Evolutionary conservation across 2,329 filamentous ascomycete species (phyloP).

Genomic region (Ophiostoma pallidulum): DNA sequence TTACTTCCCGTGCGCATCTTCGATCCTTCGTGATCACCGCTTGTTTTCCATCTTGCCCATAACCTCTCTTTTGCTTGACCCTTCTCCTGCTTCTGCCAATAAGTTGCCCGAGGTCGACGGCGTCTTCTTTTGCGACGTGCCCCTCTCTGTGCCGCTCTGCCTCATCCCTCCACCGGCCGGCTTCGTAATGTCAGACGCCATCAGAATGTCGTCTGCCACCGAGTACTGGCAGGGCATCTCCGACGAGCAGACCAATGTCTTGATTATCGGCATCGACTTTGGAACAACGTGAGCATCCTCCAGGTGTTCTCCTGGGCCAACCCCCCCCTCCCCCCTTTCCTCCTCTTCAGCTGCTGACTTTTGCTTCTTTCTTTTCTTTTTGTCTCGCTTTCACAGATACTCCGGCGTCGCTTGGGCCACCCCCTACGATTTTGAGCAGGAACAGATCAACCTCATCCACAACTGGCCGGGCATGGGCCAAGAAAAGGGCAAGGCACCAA

Average conservation of each 20-base stretch:
- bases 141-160: background rate
- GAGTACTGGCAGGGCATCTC: constrained; percentile 8
- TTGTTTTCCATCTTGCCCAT: background rate
- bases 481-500: constrained; percentile 15
- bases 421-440: constrained; percentile 10
- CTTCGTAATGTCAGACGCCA: background rate
- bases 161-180: background rate
- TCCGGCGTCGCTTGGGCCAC: constrained; percentile 15
- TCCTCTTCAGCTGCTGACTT: too few species aligned
- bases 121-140: background rate
- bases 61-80: background rate
- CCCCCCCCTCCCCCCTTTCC: too few species aligned
- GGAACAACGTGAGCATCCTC: constrained; percentile 10
- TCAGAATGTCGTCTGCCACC: constrained; percentile 5
- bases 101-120: too few species aligned
- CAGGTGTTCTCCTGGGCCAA: too few species aligned
- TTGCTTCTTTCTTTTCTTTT: background rate
- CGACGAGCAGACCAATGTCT: constrained; percentile 10
- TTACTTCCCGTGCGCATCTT: too few species aligned
- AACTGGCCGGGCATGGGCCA: constrained; percentile 17
- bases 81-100: background rate
- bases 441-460: constrained; percentile 13
- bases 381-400: background rate
- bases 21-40: background rate
- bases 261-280: constrained; percentile 15